These are phyloP conservation scores for Marasmius fiardii DNA, from an alignment of 1,284 basidiomycete genomes.

Conservation along the genomic window DNA sequence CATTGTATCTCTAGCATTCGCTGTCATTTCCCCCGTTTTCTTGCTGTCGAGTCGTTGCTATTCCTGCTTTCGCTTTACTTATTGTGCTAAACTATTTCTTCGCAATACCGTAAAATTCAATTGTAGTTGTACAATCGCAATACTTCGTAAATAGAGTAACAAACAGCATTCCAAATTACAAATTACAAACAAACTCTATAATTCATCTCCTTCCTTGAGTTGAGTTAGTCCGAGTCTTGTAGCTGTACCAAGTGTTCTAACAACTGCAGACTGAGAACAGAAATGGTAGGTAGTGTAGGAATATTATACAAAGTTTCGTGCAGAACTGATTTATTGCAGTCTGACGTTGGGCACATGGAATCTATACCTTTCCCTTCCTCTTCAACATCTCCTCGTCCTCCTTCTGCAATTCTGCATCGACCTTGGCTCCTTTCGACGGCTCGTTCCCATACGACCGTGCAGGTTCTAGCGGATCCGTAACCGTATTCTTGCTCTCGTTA, in stretches of 20 bases:
- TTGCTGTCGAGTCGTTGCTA: no score
- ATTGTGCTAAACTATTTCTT: background rate
- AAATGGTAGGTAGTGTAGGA: no score
- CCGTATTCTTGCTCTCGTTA: slow-evolving; percentile 25
- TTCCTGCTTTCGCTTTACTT: background rate
- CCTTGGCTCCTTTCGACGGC: slow-evolving; percentile 45
- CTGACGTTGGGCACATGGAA: no score
- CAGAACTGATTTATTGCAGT: no score
- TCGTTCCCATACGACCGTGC: slow-evolving; percentile 53
- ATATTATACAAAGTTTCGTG: no score
- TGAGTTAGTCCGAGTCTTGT: no score
- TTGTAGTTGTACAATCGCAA: background rate
- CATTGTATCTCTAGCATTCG: background rate
- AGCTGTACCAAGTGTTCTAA: no score
- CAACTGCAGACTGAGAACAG: no score
- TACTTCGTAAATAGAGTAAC: background rate
- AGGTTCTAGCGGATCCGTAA: slow-evolving; percentile 38
- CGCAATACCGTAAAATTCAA: background rate
- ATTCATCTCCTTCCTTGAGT: no score
- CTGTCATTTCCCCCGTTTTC: no score
- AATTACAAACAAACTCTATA: no score
- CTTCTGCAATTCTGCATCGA: slow-evolving; percentile 13
- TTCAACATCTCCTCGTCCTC: slow-evolving; percentile 34
- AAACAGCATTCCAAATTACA: background rate
- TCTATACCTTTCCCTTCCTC: slow-evolving; percentile 42